phyloP scores from a whole-genome alignment of 2,329 filamentous ascomycete genomes.

The Stagonosporopsis cucurbitacearum region DNA sequence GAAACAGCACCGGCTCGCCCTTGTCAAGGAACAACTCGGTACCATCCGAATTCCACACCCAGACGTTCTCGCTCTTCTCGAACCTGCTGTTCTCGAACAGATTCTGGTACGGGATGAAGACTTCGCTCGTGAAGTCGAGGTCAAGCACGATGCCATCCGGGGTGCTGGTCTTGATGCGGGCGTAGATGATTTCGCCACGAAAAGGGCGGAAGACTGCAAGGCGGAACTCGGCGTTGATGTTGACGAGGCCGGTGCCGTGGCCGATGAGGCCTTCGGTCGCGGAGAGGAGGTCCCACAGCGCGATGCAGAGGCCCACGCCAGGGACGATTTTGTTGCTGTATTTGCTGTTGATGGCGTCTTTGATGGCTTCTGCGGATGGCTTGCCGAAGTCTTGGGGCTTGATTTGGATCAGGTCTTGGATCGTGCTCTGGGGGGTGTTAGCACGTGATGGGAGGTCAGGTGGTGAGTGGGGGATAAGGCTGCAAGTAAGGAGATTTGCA shows the following conservation, averaged over 20 bases:
- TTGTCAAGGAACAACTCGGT: slow-evolving; percentile 84
- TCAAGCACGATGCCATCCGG: slow-evolving; percentile 77
- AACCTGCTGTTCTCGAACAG: slow-evolving; percentile 62
- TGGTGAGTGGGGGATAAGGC: background rate
- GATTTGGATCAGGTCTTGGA: slow-evolving; percentile 94
- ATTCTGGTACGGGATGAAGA: slow-evolving; percentile 69
- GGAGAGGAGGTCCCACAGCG: slow-evolving; percentile 87
- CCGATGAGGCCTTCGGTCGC: slow-evolving; percentile 93
- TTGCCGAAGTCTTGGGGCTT: slow-evolving; percentile 86
- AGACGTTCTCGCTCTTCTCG: slow-evolving; percentile 76
- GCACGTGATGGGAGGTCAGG: background rate
- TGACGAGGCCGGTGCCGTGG: slow-evolving; percentile 88
- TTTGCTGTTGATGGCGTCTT: slow-evolving; percentile 96
- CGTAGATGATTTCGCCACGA: slow-evolving; percentile 89
- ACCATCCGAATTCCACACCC: slow-evolving; percentile 80
- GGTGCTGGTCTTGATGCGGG: slow-evolving; percentile 76
- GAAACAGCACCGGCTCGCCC: slow-evolving; percentile 85
- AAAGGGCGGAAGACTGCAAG: slow-evolving; percentile 94
- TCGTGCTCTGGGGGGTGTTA: slow-evolving; percentile 72
- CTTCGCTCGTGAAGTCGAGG: slow-evolving; percentile 93
- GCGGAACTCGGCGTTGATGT: slow-evolving; percentile 96
- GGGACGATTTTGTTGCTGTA: slow-evolving; percentile 98
- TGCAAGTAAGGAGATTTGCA: background rate
- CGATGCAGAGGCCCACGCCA: slow-evolving; percentile 91
- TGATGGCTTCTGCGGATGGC: slow-evolving; percentile 80